Conservation (phyloP, 768 basidiomycete genomes). For the Paxillus ammoniavirescens region DNA sequence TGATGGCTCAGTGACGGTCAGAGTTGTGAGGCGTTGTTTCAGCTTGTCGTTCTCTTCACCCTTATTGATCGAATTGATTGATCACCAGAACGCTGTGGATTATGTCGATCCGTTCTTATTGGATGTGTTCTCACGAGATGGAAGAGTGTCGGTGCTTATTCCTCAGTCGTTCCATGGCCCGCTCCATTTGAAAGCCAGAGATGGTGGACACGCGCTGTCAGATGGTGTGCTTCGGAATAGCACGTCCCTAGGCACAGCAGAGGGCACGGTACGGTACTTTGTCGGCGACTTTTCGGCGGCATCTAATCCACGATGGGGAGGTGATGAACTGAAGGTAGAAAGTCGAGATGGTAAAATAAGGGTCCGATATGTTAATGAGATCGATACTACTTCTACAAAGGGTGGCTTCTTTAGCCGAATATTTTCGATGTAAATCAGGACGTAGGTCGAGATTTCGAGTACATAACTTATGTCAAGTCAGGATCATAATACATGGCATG, state of each 20-base stretch:
- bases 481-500: neutral
- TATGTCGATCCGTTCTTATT: conserved; percentile 11
- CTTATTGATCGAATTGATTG: neutral
- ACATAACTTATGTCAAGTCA: too few species aligned
- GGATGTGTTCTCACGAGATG: conserved; percentile 20
- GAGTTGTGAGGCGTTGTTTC: conserved; percentile 8
- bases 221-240: conserved; percentile 28
- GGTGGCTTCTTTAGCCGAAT: conserved; percentile 11
- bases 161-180: conserved; percentile 43
- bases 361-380: conserved; percentile 38
- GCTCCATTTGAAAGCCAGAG: conserved; percentile 31
- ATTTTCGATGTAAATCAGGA: neutral
- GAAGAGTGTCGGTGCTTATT: conserved; percentile 35
- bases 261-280: conserved; percentile 36
- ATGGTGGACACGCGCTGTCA: conserved; percentile 30
- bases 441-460: too few species aligned
- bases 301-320: conserved; percentile 32
- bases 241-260: conserved; percentile 34
- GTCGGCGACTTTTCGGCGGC: conserved; percentile 39
- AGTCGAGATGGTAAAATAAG: conserved; percentile 37
- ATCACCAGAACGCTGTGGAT: conserved; percentile 11
- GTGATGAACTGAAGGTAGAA: conserved; percentile 39
- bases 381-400: conserved; percentile 3
- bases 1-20: conserved; percentile 10
- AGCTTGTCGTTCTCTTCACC: neutral